Evolutionary conservation across 2,329 filamentous ascomycete species (phyloP), one percentile per base, ranked within the genome.

Genomic region (Hypoxylon sp.): DNA sequence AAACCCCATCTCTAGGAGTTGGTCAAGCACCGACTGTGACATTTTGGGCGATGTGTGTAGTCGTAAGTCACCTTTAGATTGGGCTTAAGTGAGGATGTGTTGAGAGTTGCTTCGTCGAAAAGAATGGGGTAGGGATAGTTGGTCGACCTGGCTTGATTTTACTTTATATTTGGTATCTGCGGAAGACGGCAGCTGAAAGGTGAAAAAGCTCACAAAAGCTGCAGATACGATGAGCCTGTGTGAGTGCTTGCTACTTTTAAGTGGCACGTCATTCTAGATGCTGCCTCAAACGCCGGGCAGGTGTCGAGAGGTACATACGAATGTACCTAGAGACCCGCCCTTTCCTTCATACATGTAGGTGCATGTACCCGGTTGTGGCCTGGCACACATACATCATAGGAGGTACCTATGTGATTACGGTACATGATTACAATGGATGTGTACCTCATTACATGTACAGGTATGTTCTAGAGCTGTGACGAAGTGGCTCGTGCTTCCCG

Each of bases 1-100:
- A 77, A 99, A 99, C 80, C 90, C 90, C 89, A 92, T 91, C 57
- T 91, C 89, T 71, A 91, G 78, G 74, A 92, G 82, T 37, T 86
- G 80, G 17, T 89, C 85, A 17, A 91, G 82, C 74, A 91, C 89
- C 48, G 87, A 85, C 69, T 86, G 82, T 70, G 86, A 85, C 82
- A 88, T 89, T 69, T 74, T 82, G 79, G 75, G 70, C 71, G 64
- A 63, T 56, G 55, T 52, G 62, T 59, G 60, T 48, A 62, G 68
- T 61, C 66, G 47, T 54, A 54, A 50, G 61, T 54, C 44, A 57
- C 42, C 21, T 24, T 13, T 6, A 61, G 47, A 62, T 67, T 65
- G 57, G 69, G 61, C 52, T 62, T 46, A 11, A 56, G 60, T 61
- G 62, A 65, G 55, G 57, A 63, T 69, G 66, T 69, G 63, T 67